phyloP scores from a whole-genome alignment of 306 rosid genomes.

The Clitoria ternatea region DNA sequence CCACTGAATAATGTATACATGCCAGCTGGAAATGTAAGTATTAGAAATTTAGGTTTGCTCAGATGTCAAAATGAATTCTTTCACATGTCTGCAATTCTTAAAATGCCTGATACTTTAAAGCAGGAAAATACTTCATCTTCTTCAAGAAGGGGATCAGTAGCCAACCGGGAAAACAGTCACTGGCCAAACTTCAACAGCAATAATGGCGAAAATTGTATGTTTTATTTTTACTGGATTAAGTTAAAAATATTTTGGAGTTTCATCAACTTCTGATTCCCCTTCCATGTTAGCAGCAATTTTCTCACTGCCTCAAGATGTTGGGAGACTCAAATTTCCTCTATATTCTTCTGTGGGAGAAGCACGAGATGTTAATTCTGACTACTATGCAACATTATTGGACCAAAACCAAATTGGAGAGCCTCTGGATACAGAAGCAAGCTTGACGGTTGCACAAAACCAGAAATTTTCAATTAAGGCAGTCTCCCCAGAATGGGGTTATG shows the following conservation, averaged over 20 bases:
- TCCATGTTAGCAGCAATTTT: slow-evolving; percentile 50
- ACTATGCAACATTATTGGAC: slow-evolving; percentile 43
- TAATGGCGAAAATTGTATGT: slow-evolving; percentile 46
- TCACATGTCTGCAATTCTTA: not conserved
- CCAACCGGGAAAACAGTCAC: slow-evolving; percentile 35
- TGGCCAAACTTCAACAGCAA: slow-evolving; percentile 45
- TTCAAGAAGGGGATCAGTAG: slow-evolving; percentile 35
- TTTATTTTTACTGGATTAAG: slow-evolving; percentile 17
- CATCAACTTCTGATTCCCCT: slow-evolving; percentile 35
- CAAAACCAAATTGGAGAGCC: slow-evolving; percentile 45
- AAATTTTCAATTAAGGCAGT: slow-evolving; percentile 68
- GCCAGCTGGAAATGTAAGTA: slow-evolving; percentile 53
- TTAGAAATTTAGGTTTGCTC: slow-evolving; percentile 5
- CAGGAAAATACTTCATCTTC: slow-evolving; percentile 47
- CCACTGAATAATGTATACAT: slow-evolving; percentile 31
- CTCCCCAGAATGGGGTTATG: slow-evolving; percentile 88
- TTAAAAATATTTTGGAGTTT: slow-evolving; percentile 4
- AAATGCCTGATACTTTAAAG: slow-evolving; percentile 20
- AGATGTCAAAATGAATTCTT: not conserved
- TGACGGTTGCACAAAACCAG: slow-evolving; percentile 70
- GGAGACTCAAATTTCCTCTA: slow-evolving; percentile 37
- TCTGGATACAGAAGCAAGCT: slow-evolving; percentile 46
- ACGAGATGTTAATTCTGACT: slow-evolving; percentile 41
- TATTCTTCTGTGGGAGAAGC: slow-evolving; percentile 44
- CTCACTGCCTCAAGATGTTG: slow-evolving; percentile 34